Conservation (phyloP, 1,284 basidiomycete species). For the Moniliophthora roreri region DNA sequence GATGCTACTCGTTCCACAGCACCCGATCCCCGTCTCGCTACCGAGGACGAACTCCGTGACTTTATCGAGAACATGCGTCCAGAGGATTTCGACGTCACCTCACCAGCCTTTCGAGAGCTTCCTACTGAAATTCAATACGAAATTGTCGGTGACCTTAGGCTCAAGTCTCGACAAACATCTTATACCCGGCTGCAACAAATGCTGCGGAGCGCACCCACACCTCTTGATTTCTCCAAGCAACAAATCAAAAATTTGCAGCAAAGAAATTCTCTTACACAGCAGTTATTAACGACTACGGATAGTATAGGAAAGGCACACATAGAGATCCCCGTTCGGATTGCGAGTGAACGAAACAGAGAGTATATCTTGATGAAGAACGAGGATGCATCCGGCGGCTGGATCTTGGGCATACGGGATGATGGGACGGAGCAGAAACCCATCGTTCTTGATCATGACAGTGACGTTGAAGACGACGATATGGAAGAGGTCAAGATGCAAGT, state of each 20-base stretch:
- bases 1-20: slow-evolving; percentile 56
- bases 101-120: slow-evolving; percentile 88
- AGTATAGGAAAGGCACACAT: slow-evolving; percentile 88
- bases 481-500: slow-evolving; percentile 75
- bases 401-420: slow-evolving; percentile 86
- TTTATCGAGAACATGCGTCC: slow-evolving; percentile 95
- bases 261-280: slow-evolving; percentile 91
- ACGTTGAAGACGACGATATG: slow-evolving; percentile 66
- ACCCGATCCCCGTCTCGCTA: slow-evolving; percentile 89
- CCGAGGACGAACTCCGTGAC: slow-evolving; percentile 85
- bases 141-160: slow-evolving; percentile 92
- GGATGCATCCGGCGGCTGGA: slow-evolving; percentile 86
- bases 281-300: slow-evolving; percentile 93
- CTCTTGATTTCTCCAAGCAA: slow-evolving; percentile 93
- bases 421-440: slow-evolving; percentile 83
- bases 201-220: slow-evolving; percentile 78
- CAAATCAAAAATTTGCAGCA: slow-evolving; percentile 92
- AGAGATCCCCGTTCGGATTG: slow-evolving; percentile 89
- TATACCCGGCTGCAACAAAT: slow-evolving; percentile 91
- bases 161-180: slow-evolving; percentile 93
- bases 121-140: slow-evolving; percentile 98
- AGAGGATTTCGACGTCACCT: slow-evolving; percentile 88
- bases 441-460: slow-evolving; percentile 66
- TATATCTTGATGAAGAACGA: slow-evolving; percentile 94
- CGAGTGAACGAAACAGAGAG: slow-evolving; percentile 91